Conservation (phyloP, 2,329 filamentous ascomycete species). For the Aspergillus puulaauensis region DNA sequence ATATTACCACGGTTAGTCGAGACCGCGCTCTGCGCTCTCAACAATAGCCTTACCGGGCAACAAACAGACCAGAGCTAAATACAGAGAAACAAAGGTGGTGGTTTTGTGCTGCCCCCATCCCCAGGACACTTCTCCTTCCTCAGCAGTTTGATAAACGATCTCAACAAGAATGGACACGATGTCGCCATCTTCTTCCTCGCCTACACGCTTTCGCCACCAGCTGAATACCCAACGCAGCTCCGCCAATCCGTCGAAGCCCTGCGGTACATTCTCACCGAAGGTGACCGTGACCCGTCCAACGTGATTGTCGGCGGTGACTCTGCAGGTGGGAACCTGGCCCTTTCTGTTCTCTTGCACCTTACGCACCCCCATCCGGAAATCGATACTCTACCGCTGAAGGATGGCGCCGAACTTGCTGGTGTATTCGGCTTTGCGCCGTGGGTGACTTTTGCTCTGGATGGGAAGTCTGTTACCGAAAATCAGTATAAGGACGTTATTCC, state of each 20-base stretch:
- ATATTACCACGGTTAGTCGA: constrained; percentile 38
- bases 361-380: constrained; percentile 57
- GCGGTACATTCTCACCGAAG: constrained; percentile 36
- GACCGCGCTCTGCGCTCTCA: not conserved
- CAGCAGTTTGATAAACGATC: constrained; percentile 33
- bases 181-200: constrained; percentile 51
- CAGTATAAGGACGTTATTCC: constrained; percentile 3
- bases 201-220: constrained; percentile 53
- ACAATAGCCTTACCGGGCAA: not conserved
- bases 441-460: constrained; percentile 29
- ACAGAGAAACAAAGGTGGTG: constrained; percentile 49
- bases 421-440: constrained; percentile 57
- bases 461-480: constrained; percentile 7
- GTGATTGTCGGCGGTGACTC: constrained; percentile 43
- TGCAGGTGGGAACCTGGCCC: constrained; percentile 41
- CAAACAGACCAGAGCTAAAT: not conserved
- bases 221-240: constrained; percentile 40
- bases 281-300: constrained; percentile 29
- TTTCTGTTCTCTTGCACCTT: constrained; percentile 34
- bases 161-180: constrained; percentile 30
- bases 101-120: constrained; percentile 16
- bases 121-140: constrained; percentile 46
- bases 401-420: constrained; percentile 42
- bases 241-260: constrained; percentile 39
- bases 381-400: constrained; percentile 29